These are phyloP conservation scores for Pelargonium citronellum DNA, from an alignment of 441 rosid genomes.

Conservation along the genomic window DNA sequence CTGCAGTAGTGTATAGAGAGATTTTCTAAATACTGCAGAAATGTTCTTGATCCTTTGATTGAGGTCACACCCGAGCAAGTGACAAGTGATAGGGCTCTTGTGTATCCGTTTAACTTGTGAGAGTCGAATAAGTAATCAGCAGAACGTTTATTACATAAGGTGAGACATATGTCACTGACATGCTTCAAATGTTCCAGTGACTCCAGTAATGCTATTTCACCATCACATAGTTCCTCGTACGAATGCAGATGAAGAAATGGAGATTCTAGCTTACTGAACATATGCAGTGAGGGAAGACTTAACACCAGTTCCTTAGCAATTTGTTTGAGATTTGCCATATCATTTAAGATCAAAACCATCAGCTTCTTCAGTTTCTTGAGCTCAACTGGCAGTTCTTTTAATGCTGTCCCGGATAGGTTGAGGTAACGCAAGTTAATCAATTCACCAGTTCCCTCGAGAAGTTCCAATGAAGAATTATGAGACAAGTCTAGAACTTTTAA, in stretches of 20 bases:
- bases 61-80: neutral
- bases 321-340: neutral
- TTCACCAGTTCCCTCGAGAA: slow-evolving; percentile 15
- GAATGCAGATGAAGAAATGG: neutral
- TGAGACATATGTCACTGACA: slow-evolving; percentile 12
- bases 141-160: neutral
- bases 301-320: slow-evolving; percentile 18
- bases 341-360: slow-evolving; percentile 10
- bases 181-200: slow-evolving; percentile 8
- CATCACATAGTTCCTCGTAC: neutral
- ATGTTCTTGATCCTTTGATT: neutral
- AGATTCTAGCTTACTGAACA: slow-evolving; percentile 3
- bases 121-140: neutral
- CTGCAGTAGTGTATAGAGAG: slow-evolving; percentile 9
- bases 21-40: slow-evolving; percentile 11
- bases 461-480: slow-evolving; percentile 11
- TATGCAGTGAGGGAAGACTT: slow-evolving; percentile 12
- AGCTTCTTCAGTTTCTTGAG: slow-evolving; percentile 8
- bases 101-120: neutral
- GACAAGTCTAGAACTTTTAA: slow-evolving; percentile 23
- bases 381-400: neutral
- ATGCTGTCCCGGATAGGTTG: slow-evolving; percentile 21
- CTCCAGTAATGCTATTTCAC: neutral
- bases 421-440: slow-evolving; percentile 17
- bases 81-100: neutral